Evolutionary conservation across 306 rosid genomes (phyloP), one percentile per base, ranked within the genome.

Genomic region (Dryas alaskensis): DNA sequence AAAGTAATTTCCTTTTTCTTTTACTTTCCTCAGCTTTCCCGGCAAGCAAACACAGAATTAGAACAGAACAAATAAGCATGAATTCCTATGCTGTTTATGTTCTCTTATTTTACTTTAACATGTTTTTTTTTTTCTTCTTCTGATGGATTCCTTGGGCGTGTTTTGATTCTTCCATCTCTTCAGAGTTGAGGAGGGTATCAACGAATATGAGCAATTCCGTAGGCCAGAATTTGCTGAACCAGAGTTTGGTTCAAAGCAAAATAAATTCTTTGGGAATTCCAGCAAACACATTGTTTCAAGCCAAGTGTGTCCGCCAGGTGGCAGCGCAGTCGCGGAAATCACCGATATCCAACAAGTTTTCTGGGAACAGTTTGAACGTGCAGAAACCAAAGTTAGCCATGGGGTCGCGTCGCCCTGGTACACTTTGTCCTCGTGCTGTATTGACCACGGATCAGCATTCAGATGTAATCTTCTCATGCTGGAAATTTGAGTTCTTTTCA

Each of bases 171-270:
- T 46, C 48, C 72, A 70, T 89, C 81, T 70, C 72, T 82, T 84
- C 84, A 83, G 89, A 80, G 58, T 12, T 14, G 70, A 72, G 75
- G 62, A 64, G 87, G 72, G 78, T 76, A 68, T 80, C 76, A 47
- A 70, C 57, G 71, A 81, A 82, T 78, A 94, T 94, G 99, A 88
- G 88, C 80, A 86, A 78, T 72, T 76, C 86, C 16, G 80, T 86
- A 50, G 84, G 89, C 75, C 91, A 87, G 65, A 84, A 86, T 40
- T 52, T 89, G 73, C 88, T 93, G 51, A 86, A 86, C 73, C 97
- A 83, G 78, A 89, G 82, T 52, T 57, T 86, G 81, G 86, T 82
- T 45, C 88, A 67, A 78, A 86, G 90, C 73, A 92, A 90, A 81
- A 78, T 80, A 69, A 78, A 78, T 79, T 79, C 89, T 86, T 83